Base-by-base conservation (phyloP, 495 filamentous ascomycete genomes). In the Bathelium albidoporum region DNA sequence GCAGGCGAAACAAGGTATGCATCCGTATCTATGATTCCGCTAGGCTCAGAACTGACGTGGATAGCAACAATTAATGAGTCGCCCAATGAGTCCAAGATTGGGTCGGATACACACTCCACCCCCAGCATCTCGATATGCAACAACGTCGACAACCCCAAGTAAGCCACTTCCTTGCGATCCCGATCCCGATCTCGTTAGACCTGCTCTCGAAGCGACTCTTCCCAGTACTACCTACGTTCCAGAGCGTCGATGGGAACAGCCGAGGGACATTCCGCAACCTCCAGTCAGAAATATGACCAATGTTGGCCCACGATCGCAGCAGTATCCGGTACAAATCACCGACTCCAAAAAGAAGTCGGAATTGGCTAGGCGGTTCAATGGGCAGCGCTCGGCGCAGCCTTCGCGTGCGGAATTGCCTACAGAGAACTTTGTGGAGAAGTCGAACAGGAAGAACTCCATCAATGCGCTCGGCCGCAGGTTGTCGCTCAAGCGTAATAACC, bases 1-100 rank as follows among this genome's bases (percentile, higher is more conserved):
- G 74, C 55, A 67, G 73, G 28, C 66, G 74, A 26, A 72, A 66
- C 53, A 36, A 65, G 63, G 72, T 74, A 68, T 20, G 61, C 9
- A 5, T 49, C 9, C 60, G 9, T 45, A 1, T 12, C 10, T 36
- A 1, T 1, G 5, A 24, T 9, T 5, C 1, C 11, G 20, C n/a
- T 10, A 5, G 2, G 59, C 1, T 36, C 32, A 31, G 14, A 10
- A 14, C 59, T 60, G 28, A 43, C 5, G 34, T 34, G 14, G n/a
- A 9, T 55, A 55, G 49, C 49, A 34, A 43, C 59, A 43, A 24
- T 34, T 43, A 24, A 36, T 28, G 59, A 60, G 22, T 20, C 18
- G 5, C 24, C 28, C 59, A 60, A 39, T 28, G 29, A 39, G 39
- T 36, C 59, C 59, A 20, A 36, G 59, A 20, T 36, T 36, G 12